Percentiles rank a stretch among this genome's conserved stretches.
Conservation (phyloP, 768 basidiomycete genomes). For the Lenzites betulinus region DNA sequence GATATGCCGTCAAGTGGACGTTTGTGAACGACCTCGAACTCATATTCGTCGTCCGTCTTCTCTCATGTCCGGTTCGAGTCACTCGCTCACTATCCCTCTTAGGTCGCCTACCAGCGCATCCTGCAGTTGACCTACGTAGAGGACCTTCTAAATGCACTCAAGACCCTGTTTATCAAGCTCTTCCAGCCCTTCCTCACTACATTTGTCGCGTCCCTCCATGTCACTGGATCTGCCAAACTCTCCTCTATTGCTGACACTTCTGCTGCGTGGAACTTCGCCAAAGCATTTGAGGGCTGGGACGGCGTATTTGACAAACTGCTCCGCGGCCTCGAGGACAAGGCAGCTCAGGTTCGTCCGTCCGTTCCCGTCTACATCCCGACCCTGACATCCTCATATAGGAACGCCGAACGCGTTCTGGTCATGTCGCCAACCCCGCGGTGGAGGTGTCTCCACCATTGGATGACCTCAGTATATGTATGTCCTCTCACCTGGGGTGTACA, state of each 20-base stretch:
- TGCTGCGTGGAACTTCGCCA: slow-evolving; percentile 65
- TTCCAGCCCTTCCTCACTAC: slow-evolving; percentile 83
- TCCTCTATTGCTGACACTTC: slow-evolving; percentile 38
- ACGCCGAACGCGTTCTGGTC: slow-evolving; percentile 64
- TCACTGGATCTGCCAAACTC: slow-evolving; percentile 48
- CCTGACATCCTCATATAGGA: slow-evolving; percentile 48
- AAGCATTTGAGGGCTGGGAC: slow-evolving; percentile 82
- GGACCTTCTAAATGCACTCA: slow-evolving; percentile 78
- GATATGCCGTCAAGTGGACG: slow-evolving; percentile 92
- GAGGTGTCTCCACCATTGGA: slow-evolving; percentile 54
- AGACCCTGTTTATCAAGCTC: slow-evolving; percentile 81
- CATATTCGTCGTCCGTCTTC: slow-evolving; percentile 84
- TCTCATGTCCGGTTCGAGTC: neutral
- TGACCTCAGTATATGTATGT: slow-evolving; percentile 25
- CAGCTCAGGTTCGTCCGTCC: slow-evolving; percentile 52
- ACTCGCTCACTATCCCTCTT: slow-evolving; percentile 6
- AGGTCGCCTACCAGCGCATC: slow-evolving; percentile 97
- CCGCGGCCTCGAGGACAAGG: slow-evolving; percentile 72
- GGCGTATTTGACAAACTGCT: slow-evolving; percentile 75
- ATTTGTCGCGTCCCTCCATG: slow-evolving; percentile 83
- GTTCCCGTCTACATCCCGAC: neutral
- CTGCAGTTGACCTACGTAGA: slow-evolving; percentile 94
- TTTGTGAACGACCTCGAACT: slow-evolving; percentile 94
- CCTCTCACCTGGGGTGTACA: neutral
- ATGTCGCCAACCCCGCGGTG: slow-evolving; percentile 36